Percentiles rank a stretch among this genome's conserved stretches.
These are phyloP conservation scores for Lichenothelia convexa DNA, from an alignment of 495 filamentous ascomycete genomes.

Conservation along the genomic window DNA sequence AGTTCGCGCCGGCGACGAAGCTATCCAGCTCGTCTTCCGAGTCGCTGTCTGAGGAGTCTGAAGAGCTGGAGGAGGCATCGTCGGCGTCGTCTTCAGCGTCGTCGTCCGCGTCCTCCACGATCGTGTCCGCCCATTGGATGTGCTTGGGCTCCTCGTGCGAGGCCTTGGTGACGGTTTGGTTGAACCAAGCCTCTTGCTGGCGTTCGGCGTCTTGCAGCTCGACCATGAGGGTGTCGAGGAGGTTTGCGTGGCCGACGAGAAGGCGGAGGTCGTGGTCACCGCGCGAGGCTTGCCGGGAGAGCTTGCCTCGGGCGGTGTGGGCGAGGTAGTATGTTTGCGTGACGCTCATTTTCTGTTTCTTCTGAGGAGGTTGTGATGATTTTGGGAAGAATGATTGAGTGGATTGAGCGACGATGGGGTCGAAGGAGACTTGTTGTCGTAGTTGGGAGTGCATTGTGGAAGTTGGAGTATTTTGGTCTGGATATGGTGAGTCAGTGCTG, in stretches of 20 bases:
- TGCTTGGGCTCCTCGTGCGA: slow-evolving; percentile 38
- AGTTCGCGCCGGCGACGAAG: too few species aligned
- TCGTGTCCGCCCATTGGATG: slow-evolving; percentile 74
- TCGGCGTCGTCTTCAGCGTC: slow-evolving; percentile 45
- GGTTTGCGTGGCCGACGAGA: slow-evolving; percentile 92
- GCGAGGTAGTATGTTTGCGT: slow-evolving; percentile 96
- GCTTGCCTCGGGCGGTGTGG: slow-evolving; percentile 88
- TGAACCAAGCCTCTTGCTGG: slow-evolving; percentile 96
- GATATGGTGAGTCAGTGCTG: too few species aligned
- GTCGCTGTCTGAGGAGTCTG: slow-evolving; percentile 16
- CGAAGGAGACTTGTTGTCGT: too few species aligned
- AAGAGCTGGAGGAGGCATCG: slow-evolving; percentile 35
- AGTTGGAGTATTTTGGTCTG: too few species aligned
- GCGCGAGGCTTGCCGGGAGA: slow-evolving; percentile 71
- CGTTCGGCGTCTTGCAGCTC: slow-evolving; percentile 86
- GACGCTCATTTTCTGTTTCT: slow-evolving; percentile 78
- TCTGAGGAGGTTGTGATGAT: slow-evolving; percentile 25
- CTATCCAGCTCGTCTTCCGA: too few species aligned
- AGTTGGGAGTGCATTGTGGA: too few species aligned
- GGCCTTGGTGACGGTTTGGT: slow-evolving; percentile 73
- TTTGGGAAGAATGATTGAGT: slow-evolving; percentile 4
- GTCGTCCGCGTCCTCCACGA: slow-evolving; percentile 55
- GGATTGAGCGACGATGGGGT: slow-evolving; percentile 8
- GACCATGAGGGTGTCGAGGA: slow-evolving; percentile 89
- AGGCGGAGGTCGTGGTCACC: slow-evolving; percentile 87